Conservation (phyloP, 148 eudicot genomes). For the Nyssa sinensis region DNA sequence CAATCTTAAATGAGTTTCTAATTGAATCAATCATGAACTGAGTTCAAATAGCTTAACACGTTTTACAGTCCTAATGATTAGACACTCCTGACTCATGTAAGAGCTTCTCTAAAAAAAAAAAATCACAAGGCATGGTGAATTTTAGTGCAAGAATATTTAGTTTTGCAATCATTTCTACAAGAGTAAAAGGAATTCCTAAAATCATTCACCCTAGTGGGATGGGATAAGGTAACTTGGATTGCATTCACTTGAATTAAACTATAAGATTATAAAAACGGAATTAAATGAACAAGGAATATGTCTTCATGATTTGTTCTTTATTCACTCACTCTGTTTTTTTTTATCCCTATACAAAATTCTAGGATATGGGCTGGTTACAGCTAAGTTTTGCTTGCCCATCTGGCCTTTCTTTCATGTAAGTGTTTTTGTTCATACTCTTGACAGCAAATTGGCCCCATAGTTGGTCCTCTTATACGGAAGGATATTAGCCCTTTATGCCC, state of each 20-base stretch:
- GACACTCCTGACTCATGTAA: too few relatives aligned
- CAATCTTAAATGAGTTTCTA: too few relatives aligned
- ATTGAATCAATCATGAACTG: too few relatives aligned
- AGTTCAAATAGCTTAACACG: too few relatives aligned
- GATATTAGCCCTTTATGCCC: background rate
- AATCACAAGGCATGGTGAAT: too few relatives aligned
- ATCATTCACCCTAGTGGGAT: background rate
- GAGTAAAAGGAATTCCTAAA: too few relatives aligned
- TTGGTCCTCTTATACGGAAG: background rate
- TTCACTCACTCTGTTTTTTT: constrained; percentile 5
- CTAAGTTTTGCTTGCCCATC: constrained; percentile 22
- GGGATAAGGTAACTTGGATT: background rate
- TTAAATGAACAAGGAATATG: background rate
- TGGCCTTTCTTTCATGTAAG: constrained; percentile 1
- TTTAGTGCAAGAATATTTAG: background rate
- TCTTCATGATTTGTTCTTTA: constrained; percentile 3
- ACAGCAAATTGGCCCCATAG: constrained; percentile 18
- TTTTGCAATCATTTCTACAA: background rate
- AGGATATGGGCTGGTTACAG: constrained; percentile 15
- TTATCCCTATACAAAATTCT: background rate
- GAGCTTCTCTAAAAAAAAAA: too few relatives aligned
- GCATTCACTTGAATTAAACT: background rate
- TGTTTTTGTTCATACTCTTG: constrained; percentile 8
- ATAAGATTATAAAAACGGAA: background rate
- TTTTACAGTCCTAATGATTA: too few relatives aligned